Evolutionary conservation across 2,329 filamentous ascomycete genomes (phyloP).

Genomic region (Diaporthe citriasiana): DNA sequence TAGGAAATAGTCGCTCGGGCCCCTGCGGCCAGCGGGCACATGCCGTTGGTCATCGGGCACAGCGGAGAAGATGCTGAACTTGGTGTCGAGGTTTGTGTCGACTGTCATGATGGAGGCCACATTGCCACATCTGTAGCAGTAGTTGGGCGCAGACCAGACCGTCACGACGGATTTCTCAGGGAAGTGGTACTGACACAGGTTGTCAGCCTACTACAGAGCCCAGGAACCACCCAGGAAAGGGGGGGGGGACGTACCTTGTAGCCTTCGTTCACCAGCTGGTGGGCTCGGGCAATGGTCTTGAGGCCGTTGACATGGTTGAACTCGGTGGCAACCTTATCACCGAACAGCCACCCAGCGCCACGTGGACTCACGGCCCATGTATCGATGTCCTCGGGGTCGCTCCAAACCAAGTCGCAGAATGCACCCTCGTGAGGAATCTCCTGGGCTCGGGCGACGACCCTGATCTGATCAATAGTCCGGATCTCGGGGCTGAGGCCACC

Average conservation of each 20-base stretch:
- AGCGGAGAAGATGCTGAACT: slow-evolving; percentile 92
- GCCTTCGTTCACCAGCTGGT: slow-evolving; percentile 97
- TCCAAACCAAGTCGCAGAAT: slow-evolving; percentile 99
- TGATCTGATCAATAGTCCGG: slow-evolving; percentile 98
- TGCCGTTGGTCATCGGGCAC: slow-evolving; percentile 89
- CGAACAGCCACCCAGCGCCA: slow-evolving; percentile 98
- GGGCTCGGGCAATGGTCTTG: slow-evolving; percentile 95
- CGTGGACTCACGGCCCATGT: slow-evolving; percentile 96
- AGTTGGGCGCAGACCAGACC: slow-evolving; percentile 98
- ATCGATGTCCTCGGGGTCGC: slow-evolving; percentile 95
- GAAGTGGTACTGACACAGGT: slow-evolving; percentile 82
- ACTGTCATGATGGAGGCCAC: slow-evolving; percentile 97
- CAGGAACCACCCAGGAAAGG: neutral
- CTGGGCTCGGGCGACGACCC: slow-evolving; percentile 96
- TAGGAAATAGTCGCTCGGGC: slow-evolving; percentile 79
- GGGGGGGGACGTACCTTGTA: slow-evolving; percentile 79
- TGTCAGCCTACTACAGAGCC: slow-evolving; percentile 44
- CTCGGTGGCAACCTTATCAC: slow-evolving; percentile 96
- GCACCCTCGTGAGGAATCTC: slow-evolving; percentile 99
- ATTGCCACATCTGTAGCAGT: slow-evolving; percentile 96
- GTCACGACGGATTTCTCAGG: slow-evolving; percentile 95
- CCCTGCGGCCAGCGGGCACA: slow-evolving; percentile 78
- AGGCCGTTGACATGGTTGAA: slow-evolving; percentile 98
- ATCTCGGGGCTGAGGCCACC: slow-evolving; percentile 92
- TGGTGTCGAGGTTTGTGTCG: slow-evolving; percentile 85